These are phyloP conservation scores for Nadsonia starkeyi-henricii DNA, from an alignment of 1,139 yeast species.

Conservation along the genomic window DNA sequence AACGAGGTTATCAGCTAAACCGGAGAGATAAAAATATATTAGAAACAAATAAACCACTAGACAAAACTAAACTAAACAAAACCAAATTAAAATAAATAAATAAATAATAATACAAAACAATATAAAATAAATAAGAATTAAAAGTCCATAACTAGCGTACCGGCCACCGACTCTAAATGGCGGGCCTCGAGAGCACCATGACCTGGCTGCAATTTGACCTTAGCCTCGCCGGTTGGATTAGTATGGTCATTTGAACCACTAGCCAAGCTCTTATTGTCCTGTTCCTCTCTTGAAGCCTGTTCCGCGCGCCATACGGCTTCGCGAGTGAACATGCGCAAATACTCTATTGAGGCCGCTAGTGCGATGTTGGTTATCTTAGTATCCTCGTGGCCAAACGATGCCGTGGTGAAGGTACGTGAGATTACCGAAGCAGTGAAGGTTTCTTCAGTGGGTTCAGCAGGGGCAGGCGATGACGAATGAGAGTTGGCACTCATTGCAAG, in stretches of 20 bases:
- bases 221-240: background rate
- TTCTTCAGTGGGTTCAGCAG: background rate
- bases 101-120: too few species aligned
- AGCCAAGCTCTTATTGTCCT: slow-evolving; percentile 2
- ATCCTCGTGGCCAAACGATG: slow-evolving; percentile 15
- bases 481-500: too few species aligned
- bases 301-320: slow-evolving; percentile 22
- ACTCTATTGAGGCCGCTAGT: slow-evolving; percentile 18
- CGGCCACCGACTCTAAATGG: background rate
- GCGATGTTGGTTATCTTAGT: slow-evolving; percentile 16
- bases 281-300: slow-evolving; percentile 5
- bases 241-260: slow-evolving; percentile 1
- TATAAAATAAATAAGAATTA: background rate
- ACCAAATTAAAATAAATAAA: too few species aligned
- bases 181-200: background rate
- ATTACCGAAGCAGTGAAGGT: slow-evolving; percentile 14
- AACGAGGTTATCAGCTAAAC: too few species aligned
- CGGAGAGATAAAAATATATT: too few species aligned
- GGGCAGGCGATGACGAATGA: too few species aligned
- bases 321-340: slow-evolving; percentile 20
- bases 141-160: background rate
- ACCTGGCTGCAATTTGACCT: background rate
- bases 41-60: too few species aligned
- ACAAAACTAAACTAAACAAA: too few species aligned
- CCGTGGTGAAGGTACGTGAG: slow-evolving; percentile 14